phyloP scores from a whole-genome alignment of 352 stramenopile species.

The Hyaloperonospora brassicae region DNA sequence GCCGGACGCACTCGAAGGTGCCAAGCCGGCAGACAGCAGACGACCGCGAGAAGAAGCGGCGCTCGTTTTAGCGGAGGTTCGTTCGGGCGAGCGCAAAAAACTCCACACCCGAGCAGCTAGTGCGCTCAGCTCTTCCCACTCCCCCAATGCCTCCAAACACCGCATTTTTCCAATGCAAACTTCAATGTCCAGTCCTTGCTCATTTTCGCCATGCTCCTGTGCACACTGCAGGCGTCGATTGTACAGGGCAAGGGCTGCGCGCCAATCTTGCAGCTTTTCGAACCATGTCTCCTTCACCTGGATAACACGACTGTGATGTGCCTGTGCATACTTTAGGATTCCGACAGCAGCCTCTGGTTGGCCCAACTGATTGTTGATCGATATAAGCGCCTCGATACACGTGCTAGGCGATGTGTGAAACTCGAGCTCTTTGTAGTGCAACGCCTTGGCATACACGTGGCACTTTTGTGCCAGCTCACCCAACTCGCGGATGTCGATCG shows the following conservation, averaged over 20 bases:
- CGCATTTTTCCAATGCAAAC: conserved; percentile 95
- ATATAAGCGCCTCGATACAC: conserved; percentile 98
- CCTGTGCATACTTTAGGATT: conserved; percentile 92
- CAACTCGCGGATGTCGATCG: conserved; percentile 94
- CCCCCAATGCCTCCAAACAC: conserved; percentile 93
- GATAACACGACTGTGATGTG: conserved; percentile 76
- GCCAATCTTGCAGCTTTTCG: conserved; percentile 96
- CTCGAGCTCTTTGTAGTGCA: conserved; percentile 97
- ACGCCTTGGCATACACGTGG: conserved; percentile 93
- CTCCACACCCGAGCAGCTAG: conserved; percentile 72
- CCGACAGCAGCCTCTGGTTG: conserved; percentile 93
- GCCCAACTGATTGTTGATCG: conserved; percentile 98
- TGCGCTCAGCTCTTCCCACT: conserved; percentile 91
- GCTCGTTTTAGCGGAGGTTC: conserved; percentile 8
- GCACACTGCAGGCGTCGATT: conserved; percentile 44
- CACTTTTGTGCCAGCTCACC: conserved; percentile 93
- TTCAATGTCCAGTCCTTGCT: conserved; percentile 70
- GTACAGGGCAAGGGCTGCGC: conserved; percentile 92
- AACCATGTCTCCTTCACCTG: conserved; percentile 94
- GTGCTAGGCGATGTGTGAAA: conserved; percentile 87
- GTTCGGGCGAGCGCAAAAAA: conserved; percentile 23
- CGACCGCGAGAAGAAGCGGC: conserved; percentile 7
- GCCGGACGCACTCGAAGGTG: conserved; percentile 6
- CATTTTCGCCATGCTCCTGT: conserved; percentile 15
- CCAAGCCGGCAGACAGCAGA: conserved; percentile 13